Conservation (phyloP, 2,329 filamentous ascomycete genomes). For the Fusarium irregulare region DNA sequence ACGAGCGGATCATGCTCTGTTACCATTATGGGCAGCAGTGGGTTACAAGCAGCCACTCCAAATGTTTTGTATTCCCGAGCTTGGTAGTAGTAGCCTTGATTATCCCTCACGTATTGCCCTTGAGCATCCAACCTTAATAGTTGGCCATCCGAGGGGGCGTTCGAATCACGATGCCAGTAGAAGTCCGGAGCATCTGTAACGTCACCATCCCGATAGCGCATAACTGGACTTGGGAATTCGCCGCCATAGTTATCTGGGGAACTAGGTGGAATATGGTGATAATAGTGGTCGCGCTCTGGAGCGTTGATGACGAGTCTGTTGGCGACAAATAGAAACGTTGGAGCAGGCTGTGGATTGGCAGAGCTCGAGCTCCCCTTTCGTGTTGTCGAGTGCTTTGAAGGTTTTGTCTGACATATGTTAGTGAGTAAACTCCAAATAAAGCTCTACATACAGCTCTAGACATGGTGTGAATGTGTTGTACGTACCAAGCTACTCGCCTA, state of each 20-base stretch:
- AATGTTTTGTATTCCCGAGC: constrained; percentile 40
- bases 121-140: constrained; percentile 4
- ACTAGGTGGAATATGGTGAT: constrained; percentile 50
- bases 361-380: constrained; percentile 26
- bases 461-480: constrained; percentile 5
- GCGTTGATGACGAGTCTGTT: constrained; percentile 49
- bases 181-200: constrained; percentile 43
- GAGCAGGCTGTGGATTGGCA: background rate
- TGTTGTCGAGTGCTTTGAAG: constrained; percentile 3
- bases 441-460: constrained; percentile 17
- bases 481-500: background rate
- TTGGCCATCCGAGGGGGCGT: background rate
- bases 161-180: constrained; percentile 32
- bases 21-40: constrained; percentile 52
- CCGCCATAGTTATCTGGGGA: constrained; percentile 35
- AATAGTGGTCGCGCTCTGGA: constrained; percentile 9
- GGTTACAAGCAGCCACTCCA: constrained; percentile 53
- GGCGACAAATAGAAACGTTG: constrained; percentile 55
- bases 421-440: background rate
- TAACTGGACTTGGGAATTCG: constrained; percentile 50
- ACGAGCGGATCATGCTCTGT: constrained; percentile 36
- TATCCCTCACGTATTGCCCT: background rate
- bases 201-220: constrained; percentile 51
- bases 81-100: background rate
- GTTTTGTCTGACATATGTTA: constrained; percentile 20